Evolutionary conservation across 768 basidiomycete species (phyloP).

Genomic region (Crepidotus variabilis): DNA sequence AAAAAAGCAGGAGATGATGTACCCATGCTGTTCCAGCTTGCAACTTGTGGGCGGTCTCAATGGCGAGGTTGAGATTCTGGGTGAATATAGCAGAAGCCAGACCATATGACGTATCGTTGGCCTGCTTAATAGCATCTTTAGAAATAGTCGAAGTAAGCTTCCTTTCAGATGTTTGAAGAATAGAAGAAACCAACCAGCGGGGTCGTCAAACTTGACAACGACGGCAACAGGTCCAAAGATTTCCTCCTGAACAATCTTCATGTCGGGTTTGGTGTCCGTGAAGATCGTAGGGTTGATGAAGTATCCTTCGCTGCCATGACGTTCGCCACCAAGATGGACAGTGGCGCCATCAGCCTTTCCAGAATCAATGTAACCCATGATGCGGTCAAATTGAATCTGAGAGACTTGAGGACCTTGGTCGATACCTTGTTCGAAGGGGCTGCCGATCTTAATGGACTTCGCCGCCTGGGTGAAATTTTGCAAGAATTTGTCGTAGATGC

Average conservation of each 20-base stretch:
- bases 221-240: conserved; percentile 82
- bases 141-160: conserved; percentile 19
- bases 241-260: conserved; percentile 74
- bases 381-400: conserved; percentile 62
- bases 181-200: conserved; percentile 32
- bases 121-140: conserved; percentile 62
- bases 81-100: conserved; percentile 88
- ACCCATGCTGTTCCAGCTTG: conserved; percentile 83
- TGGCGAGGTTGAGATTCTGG: conserved; percentile 68
- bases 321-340: conserved; percentile 62
- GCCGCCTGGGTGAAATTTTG: conserved; percentile 45
- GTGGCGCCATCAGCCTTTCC: conserved; percentile 73
- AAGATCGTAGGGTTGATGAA: conserved; percentile 78
- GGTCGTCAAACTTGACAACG: conserved; percentile 71
- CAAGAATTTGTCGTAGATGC: conserved; percentile 78
- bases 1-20: conserved; percentile 2
- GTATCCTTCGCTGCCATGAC: conserved; percentile 44
- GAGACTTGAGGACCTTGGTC: conserved; percentile 75
- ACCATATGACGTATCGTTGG: conserved; percentile 86
- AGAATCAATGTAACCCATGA: conserved; percentile 74
- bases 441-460: conserved; percentile 49
- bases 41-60: conserved; percentile 68
- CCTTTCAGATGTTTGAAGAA: too few relatives aligned
- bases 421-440: conserved; percentile 53
- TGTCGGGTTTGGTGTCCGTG: conserved; percentile 58